Evolutionary conservation across 1,284 basidiomycete genomes (phyloP), one percentile per base, ranked within the genome.

Genomic region (Dichomitus squalens): DNA sequence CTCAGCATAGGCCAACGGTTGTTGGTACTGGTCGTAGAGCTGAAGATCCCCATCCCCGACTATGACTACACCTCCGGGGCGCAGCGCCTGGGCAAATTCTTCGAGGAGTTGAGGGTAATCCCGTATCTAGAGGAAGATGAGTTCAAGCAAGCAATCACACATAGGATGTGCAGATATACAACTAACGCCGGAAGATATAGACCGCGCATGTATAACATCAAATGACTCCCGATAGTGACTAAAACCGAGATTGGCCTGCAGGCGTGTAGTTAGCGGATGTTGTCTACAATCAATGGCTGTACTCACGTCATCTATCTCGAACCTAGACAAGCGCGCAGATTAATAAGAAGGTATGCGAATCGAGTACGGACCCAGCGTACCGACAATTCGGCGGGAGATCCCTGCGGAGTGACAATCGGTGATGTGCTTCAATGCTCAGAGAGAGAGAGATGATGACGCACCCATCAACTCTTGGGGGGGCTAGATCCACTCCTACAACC

Each of bases 41-140:
- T 73, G 72, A 67, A 73, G 70, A 20, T 75, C 73, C 12, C 71
- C 71, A 56, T 74, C 73, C 2, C 68, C 72, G 8, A 72, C 50
- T 1, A 74, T 58, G 12, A 73, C 52, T 14, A 74, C 67, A 1
- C 73, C 73, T 3, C 70, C 70, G 7, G 73, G 72, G 3, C 72
- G 69, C 18, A 75, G 57, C 2, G 65, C 64, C 25, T 64, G 52
- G 5, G 68, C 65, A 16, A 73, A 59, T 44, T 73, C 73, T 18
- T 62, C 62, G 2, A 75, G 63, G 16, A 75, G 61, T 2, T 46
- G 49, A 11, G 68, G 71, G 48, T 64, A 75, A 49, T 75, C 71
- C 12, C 69, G 68, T 27, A 75, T 72, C 71, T 74, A 44, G 16
- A 47, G 35, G 4, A 11, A 7, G 6, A 20, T 57, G 18, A 57